Percentiles rank a stretch among this genome's conserved stretches.
phyloP scores from a whole-genome alignment of 129 eudicot species.

The Flaveria linearis region DNA sequence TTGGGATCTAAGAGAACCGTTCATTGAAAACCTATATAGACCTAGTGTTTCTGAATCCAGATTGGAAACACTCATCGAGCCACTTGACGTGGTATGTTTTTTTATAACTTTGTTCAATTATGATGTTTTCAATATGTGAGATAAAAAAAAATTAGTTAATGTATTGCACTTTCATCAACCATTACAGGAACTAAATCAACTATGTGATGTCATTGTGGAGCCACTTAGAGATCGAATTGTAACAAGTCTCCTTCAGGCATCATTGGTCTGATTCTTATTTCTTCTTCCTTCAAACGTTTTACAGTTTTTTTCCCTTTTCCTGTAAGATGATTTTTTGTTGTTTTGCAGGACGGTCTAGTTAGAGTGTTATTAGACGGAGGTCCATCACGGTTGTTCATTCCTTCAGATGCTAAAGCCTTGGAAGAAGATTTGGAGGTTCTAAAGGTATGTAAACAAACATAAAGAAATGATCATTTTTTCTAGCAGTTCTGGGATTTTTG shows the following conservation, averaged over 20 bases:
- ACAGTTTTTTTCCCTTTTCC: background rate
- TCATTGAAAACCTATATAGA: constrained; percentile 76
- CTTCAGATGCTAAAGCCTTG: constrained; percentile 70
- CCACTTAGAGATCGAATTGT: constrained; percentile 93
- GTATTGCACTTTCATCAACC: constrained; percentile 11
- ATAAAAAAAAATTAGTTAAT: background rate
- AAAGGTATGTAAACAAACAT: constrained; percentile 51
- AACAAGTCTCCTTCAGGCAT: constrained; percentile 93
- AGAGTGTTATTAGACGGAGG: constrained; percentile 96
- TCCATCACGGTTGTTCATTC: constrained; percentile 71
- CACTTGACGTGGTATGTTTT: constrained; percentile 70
- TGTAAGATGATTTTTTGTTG: background rate
- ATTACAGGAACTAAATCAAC: constrained; percentile 78
- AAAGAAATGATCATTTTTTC: constrained; percentile 3
- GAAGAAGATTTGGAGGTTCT: constrained; percentile 94
- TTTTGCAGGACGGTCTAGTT: constrained; percentile 76
- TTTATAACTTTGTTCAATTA: constrained; percentile 8
- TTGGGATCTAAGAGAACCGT: constrained; percentile 91
- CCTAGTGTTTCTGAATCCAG: constrained; percentile 89
- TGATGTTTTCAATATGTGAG: background rate
- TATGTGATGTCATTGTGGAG: constrained; percentile 87
- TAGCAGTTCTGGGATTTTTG: background rate
- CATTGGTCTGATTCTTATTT: constrained; percentile 58
- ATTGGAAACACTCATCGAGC: constrained; percentile 78
- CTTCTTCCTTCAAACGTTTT: constrained; percentile 2